These are phyloP conservation scores for Zangia roseola DNA, from an alignment of 768 basidiomycete genomes.

Conservation along the genomic window DNA sequence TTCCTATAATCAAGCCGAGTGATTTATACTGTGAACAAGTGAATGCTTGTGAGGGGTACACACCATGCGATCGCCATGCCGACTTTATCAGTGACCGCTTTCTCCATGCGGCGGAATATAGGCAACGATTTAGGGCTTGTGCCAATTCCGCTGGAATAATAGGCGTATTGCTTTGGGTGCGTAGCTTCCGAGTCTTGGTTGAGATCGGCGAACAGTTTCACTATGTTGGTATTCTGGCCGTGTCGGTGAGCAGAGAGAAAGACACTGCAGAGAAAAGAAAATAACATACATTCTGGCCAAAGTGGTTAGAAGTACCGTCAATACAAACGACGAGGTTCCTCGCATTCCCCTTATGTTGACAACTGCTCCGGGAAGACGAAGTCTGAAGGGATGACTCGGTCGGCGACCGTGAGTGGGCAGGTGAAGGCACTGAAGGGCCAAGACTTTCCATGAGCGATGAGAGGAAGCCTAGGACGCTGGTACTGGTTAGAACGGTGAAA, in stretches of 20 bases:
- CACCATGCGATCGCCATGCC: conserved; percentile 42
- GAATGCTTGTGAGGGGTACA: neutral
- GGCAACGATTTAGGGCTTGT: conserved; percentile 32
- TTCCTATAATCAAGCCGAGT: conserved; percentile 28
- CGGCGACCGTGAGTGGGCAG: neutral
- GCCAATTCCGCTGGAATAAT: conserved; percentile 40
- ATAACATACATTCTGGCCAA: conserved; percentile 18
- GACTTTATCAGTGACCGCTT: conserved; percentile 23
- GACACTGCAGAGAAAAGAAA: neutral
- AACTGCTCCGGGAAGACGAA: conserved; percentile 7
- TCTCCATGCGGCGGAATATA: conserved; percentile 18
- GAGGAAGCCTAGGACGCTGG: neutral
- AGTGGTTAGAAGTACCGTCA: conserved; percentile 24
- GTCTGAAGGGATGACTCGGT: neutral
- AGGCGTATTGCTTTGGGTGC: conserved; percentile 28
- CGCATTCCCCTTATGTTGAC: conserved; percentile 3
- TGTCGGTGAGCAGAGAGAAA: conserved; percentile 3
- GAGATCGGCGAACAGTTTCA: conserved; percentile 35
- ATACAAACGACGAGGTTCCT: conserved; percentile 27
- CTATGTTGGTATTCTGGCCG: conserved; percentile 38
- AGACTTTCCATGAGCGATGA: neutral
- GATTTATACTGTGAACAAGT: neutral
- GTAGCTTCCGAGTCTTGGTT: conserved; percentile 12
- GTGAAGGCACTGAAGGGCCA: neutral
- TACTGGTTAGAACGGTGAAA: neutral